Base-by-base conservation (phyloP, 495 filamentous ascomycete genomes). In the Oidiodendron maius region DNA sequence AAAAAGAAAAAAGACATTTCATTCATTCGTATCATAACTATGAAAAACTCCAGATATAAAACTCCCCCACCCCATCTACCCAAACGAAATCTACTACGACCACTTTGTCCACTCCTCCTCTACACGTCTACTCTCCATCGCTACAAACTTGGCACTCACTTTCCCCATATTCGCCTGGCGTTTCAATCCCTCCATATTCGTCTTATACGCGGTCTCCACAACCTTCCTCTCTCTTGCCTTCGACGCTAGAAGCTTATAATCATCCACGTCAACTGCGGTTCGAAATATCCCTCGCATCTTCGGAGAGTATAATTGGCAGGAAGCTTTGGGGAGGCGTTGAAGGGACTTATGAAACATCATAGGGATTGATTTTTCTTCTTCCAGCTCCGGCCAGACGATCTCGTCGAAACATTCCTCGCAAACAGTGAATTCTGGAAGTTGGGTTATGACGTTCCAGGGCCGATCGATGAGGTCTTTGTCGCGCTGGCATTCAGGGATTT, bases 361-460 rank as follows among this genome's bases (percentile, higher is more conserved):
- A 2, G 59, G 43, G 16, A 62, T 52, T 3, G 59, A 39, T 28
- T 57, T 57, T 5, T 41, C 15, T 1, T 55, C 49, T 6, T 55
- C 44, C 1, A 58, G 30, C 26, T 53, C 57, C 12, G 59, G 59
- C 46, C 39, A 45, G 2, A 62, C 51, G 9, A 59, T 47, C 28
- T 62, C 56, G 15, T 58, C 52, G 38, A 46, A 62, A 39, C 59
- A 87, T 60, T 84, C 80, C 52, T 82, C 76, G 64, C 83, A 87
- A 40, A 84, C 75, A 4, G 80, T 82, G 52, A 87, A 71, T 39
- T 84, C 78, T 17, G 80, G 81, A 1, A 86, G 62, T 11, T 67
- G 56, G 1, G 81, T 75, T 45, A 83, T 82, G 54, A 75, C 76
- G 61, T 86, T 75, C 82, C 82, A 86, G 1, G 64, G 65, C 40